Evolutionary conservation across 2,329 filamentous ascomycete species (phyloP), one percentile per base, ranked within the genome.

Genomic region (Ophiobolus disseminans): DNA sequence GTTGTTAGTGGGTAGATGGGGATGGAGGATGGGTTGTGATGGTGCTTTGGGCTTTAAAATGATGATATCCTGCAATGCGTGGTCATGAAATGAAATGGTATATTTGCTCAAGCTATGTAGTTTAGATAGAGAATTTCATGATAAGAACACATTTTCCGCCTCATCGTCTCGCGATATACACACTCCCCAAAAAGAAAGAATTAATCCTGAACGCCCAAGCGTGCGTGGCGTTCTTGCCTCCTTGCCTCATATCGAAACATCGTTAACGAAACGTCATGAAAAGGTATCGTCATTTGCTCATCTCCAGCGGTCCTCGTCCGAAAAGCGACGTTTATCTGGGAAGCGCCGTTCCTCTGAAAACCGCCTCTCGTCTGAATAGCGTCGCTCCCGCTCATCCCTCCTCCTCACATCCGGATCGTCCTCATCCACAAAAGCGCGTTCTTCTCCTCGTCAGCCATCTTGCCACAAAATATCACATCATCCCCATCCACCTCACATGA

Each of bases 1-100:
- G 88, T 87, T 16, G 87, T 90, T 7, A 40, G 25, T 38, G 49
- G 58, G 9, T 42, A 17, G 22, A 14, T 8, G 26, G n/a, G n/a
- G n/a, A n/a, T n/a, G n/a, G n/a, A n/a, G n/a, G n/a, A n/a, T n/a
- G n/a, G n/a, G n/a, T n/a, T n/a, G n/a, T n/a, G n/a, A n/a, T n/a
- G n/a, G n/a, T n/a, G n/a, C n/a, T n/a, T n/a, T n/a, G n/a, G n/a
- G n/a, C 23, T 26, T 26, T 26, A 11, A 8, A 17, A 6, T 34
- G 19, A 35, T 35, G 32, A 35, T 35, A 19, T 35, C 32, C 32
- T 16, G 17, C 17, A 5, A 35, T 16, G n/a, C 10, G 6, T 14
- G 32, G 4, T 3, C 17, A 35, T 35, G 28, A 31, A 31, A 31
- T 11, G 7, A 14, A 34, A 17, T 34, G 30, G 30, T 14, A 8